Base-by-base conservation (phyloP, 1,284 basidiomycete species). In the Veloporphyrellus conicus region DNA sequence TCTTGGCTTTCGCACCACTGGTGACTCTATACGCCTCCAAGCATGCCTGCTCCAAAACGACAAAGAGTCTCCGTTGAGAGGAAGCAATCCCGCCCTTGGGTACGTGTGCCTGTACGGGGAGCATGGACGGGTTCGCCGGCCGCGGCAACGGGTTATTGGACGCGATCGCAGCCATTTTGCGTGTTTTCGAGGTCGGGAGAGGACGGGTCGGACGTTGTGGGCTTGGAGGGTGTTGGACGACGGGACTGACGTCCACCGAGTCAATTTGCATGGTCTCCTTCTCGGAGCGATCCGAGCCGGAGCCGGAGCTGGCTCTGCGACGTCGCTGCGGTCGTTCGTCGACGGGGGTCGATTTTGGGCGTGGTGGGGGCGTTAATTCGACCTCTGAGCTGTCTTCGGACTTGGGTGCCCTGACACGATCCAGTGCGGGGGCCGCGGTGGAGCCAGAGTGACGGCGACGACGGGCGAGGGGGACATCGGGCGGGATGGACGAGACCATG, bases 21-120 rank as follows among this genome's bases (percentile, higher is more conserved):
- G 84, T 86, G 47, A 97, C 82, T 49, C 91, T 82, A 73, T 98
- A 99, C 3, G 93, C 91, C 72, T 99, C 94, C 40, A 99, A 74
- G 66, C 95, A 99, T 0, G 95, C 95, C 56, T 91, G 87, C 67
- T 93, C 91, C 31, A 99, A 74, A 3, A 99, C 81, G 39, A 99
- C 93, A 57, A 90, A 96, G 22, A 99, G 72, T 43, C 86, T 71
- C 28, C 90, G 77, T 44, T 84, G 83, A 22, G 74, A 74, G 28
- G 86, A 79, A 49, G 68, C 69, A 32, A 71, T 64, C 19, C 72
- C 82, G 62, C 73, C 81, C 59, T 84, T 85, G 8, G 89, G 77
- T 15, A 91, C 84, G 43, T 86, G 83, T 2, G 90, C 89, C 55
- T 87, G 86, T 1, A 85, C 72, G 29, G 90, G 90, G 10, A 91